phyloP scores from a whole-genome alignment of 768 basidiomycete species.

The Agrocybe pediades region DNA sequence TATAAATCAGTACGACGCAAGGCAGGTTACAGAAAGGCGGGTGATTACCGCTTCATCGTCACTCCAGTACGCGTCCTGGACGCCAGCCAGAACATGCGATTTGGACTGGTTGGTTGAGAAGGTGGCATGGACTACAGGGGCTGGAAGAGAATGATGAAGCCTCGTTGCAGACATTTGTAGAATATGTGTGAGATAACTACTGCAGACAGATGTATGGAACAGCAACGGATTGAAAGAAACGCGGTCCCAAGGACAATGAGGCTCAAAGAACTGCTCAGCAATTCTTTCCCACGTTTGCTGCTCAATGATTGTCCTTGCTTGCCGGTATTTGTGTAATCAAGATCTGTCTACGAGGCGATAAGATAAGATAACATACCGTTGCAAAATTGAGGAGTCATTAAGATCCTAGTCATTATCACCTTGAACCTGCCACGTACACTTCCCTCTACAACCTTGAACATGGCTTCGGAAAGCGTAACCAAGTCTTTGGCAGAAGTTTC shows the following conservation, averaged over 20 bases:
- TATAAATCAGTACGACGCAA: slow-evolving; percentile 7
- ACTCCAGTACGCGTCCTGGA: slow-evolving; percentile 97
- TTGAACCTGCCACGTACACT: not conserved
- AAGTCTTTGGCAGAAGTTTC: slow-evolving; percentile 10
- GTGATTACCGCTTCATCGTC: slow-evolving; percentile 79
- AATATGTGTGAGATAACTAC: slow-evolving; percentile 6
- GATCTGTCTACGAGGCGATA: slow-evolving; percentile 15
- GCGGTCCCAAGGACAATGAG: slow-evolving; percentile 29
- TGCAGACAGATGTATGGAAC: slow-evolving; percentile 13
- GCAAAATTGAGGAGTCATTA: not conserved
- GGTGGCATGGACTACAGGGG: slow-evolving; percentile 71
- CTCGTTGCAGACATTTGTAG: slow-evolving; percentile 50
- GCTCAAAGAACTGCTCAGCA: slow-evolving; percentile 22
- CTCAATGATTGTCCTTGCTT: slow-evolving; percentile 25
- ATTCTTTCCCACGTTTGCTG: slow-evolving; percentile 30
- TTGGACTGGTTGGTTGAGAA: slow-evolving; percentile 78
- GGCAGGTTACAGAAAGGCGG: slow-evolving; percentile 6
- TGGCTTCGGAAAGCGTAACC: slow-evolving; percentile 13
- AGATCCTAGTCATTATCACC: not conserved
- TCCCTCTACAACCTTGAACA: not conserved
- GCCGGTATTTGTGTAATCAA: slow-evolving; percentile 17
- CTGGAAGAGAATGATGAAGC: slow-evolving; percentile 67
- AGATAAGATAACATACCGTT: slow-evolving; percentile 10
- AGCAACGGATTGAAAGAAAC: slow-evolving; percentile 20
- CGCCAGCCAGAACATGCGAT: slow-evolving; percentile 84